Evolutionary conservation across 2,329 filamentous ascomycete species (phyloP).

Genomic region (Talaromyces sp.): DNA sequence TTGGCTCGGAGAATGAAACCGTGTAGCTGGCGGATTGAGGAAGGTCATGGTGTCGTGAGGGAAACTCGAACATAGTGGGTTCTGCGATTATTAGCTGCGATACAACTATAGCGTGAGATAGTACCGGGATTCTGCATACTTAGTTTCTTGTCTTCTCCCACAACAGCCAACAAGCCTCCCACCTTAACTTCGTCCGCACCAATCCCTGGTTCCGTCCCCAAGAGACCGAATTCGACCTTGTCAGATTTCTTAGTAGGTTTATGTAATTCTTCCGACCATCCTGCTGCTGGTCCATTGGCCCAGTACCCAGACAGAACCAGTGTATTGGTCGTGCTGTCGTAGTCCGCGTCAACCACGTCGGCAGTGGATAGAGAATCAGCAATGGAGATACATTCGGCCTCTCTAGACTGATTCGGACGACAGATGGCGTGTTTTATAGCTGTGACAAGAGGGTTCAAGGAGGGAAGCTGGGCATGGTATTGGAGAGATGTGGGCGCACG

Average conservation of each 20-base stretch:
- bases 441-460: slow-evolving; percentile 57
- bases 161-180: slow-evolving; percentile 74
- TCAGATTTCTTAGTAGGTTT: slow-evolving; percentile 38
- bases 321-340: slow-evolving; percentile 67
- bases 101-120: background rate
- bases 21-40: slow-evolving; percentile 58
- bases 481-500: slow-evolving; percentile 67
- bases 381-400: slow-evolving; percentile 53
- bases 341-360: slow-evolving; percentile 74
- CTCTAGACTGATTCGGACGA: slow-evolving; percentile 35
- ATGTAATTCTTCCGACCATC: slow-evolving; percentile 53
- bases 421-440: slow-evolving; percentile 61
- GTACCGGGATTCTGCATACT: slow-evolving; percentile 43
- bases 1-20: slow-evolving; percentile 67
- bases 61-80: slow-evolving; percentile 79
- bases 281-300: slow-evolving; percentile 40
- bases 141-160: slow-evolving; percentile 73
- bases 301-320: slow-evolving; percentile 69
- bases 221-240: slow-evolving; percentile 78
- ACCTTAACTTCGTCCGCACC: slow-evolving; percentile 76
- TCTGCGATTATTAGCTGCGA: slow-evolving; percentile 46
- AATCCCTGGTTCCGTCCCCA: slow-evolving; percentile 62
- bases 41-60: slow-evolving; percentile 72
- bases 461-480: slow-evolving; percentile 68
- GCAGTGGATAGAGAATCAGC: slow-evolving; percentile 56